Base-by-base conservation (phyloP, 2,329 filamentous ascomycete species). In the Sporothrix mexicana region DNA sequence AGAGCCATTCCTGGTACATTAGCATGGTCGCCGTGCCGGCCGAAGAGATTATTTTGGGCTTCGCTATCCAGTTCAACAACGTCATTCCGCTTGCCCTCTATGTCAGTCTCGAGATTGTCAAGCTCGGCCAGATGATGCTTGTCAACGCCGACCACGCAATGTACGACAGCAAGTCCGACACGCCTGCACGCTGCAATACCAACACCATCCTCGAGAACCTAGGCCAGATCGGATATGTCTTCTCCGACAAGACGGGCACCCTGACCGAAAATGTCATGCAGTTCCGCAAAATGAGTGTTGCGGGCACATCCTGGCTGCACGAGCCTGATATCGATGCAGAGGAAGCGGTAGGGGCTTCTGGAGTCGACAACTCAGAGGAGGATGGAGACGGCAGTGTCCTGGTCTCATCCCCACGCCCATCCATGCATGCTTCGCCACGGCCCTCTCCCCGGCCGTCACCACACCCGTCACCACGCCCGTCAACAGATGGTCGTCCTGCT, bases 21-120 rank as follows among this genome's bases (percentile, higher is more conserved):
- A 80, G 85, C 3, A 82, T 88, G 71, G 91, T 93, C 0, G 86
- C 84, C 4, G 93, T 97, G n/a, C 85, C 88, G 0, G 92, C 93
- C 77, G 89, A 93, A 76, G 90, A 94, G 47, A 94, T 97, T 74
- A 91, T 98, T 76, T 91, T 95, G 41, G 94, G 93, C 0, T 98
- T 94, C 80, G 90, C 97, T 76, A 97, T 98, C 82, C 95, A 97
- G 90, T 97, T 97, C 83, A 98, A 98, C 81, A 98, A 96, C 53
- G 90, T 97, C 82, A 95, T 98, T 73, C 95, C 95, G 0, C 87
- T 98, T 17, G 94, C 94, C 0, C 86, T 98, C 0, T 98, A 97
- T 77, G 93, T 98, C 77, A 96, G 91, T 79, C 85, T 98, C 80
- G 95, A 98, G 76, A 86, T 97, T 73, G 91, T 96, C 80, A 97